These are phyloP conservation scores for Acaromyces ingoldii DNA, from an alignment of 1,284 basidiomycete genomes.

Conservation along the genomic window DNA sequence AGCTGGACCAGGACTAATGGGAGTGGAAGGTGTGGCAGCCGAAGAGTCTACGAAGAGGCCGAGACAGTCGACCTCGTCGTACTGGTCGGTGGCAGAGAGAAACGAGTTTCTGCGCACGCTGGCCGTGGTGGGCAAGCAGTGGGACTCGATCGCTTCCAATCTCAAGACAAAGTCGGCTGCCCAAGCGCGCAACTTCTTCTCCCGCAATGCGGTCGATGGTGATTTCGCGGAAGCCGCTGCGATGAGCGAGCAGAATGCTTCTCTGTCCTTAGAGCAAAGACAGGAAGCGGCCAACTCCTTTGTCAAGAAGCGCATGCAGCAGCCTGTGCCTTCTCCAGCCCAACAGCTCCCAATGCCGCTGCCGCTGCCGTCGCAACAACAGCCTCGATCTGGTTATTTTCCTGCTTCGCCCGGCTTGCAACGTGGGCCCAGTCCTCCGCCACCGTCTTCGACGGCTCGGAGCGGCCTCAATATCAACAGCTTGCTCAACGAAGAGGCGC, in stretches of 20 bases:
- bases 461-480: slow-evolving; percentile 38
- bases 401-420: neutral
- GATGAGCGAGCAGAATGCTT: slow-evolving; percentile 29
- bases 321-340: neutral
- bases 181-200: slow-evolving; percentile 69
- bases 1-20: neutral
- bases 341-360: neutral
- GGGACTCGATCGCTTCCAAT: slow-evolving; percentile 67
- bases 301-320: slow-evolving; percentile 1
- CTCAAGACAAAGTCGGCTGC: slow-evolving; percentile 73
- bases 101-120: slow-evolving; percentile 63
- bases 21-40: neutral
- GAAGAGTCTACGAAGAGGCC: slow-evolving; percentile 28
- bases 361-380: slow-evolving; percentile 3
- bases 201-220: slow-evolving; percentile 37
- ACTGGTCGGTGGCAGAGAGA: slow-evolving; percentile 59
- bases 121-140: slow-evolving; percentile 67
- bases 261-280: slow-evolving; percentile 19
- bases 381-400: slow-evolving; percentile 12
- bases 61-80: slow-evolving; percentile 51
- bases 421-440: no score
- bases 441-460: slow-evolving; percentile 10
- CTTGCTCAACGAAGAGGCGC: slow-evolving; percentile 29
- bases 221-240: slow-evolving; percentile 40
- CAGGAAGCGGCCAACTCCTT: slow-evolving; percentile 21